Base-by-base conservation (phyloP, 2,329 filamentous ascomycete genomes). In the Pestalotiopsis sp. region DNA sequence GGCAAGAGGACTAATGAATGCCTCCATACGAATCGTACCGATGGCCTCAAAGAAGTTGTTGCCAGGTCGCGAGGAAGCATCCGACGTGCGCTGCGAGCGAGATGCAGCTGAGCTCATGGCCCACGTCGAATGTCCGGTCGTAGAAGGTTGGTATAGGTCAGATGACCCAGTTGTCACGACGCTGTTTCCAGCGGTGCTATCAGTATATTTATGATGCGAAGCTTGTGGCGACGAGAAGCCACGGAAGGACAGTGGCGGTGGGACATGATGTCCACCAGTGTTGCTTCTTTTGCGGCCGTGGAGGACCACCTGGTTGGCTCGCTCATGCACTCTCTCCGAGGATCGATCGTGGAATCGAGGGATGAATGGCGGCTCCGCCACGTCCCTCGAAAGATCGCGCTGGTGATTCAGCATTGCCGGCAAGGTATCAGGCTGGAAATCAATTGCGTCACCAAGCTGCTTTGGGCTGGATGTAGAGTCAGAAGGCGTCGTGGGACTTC, bases 21-120 rank as follows among this genome's bases (percentile, higher is more conserved):
- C 96, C 80, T 98, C 95, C 95, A 99, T 98, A 36, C 96, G 90
- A 61, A 98, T 90, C 2, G 95, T 98, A 1, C 95, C 94, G 68
- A 97, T 91, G 1, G 92, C 92, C 74, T 97, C 94, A 76, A 96
- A 96, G 82, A 96, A 95, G 78, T 90, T 90, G 68, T 82, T 82
- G 0, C 83, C 73, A 38, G 80, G 79, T 5, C 81, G 78, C 11
- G 85, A 87, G 1, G 86, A 89, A 3, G 86, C 85, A 70, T 89
- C 87, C 0, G 86, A 61, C 39, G 70, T 69, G 88, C 87, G 68
- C 80, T 80, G 72, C 11, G 59, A 62, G 9, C 59, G 45, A 76
- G 75, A 61, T 74, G 70, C 60, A 73, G 74, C 36, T 78, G 81
- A 83, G 70, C 81, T 83, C 78, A 85, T 80, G 12, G 80, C 82